phyloP scores from a whole-genome alignment of 139 green algal species.

The Coelastrella sp. region DNA sequence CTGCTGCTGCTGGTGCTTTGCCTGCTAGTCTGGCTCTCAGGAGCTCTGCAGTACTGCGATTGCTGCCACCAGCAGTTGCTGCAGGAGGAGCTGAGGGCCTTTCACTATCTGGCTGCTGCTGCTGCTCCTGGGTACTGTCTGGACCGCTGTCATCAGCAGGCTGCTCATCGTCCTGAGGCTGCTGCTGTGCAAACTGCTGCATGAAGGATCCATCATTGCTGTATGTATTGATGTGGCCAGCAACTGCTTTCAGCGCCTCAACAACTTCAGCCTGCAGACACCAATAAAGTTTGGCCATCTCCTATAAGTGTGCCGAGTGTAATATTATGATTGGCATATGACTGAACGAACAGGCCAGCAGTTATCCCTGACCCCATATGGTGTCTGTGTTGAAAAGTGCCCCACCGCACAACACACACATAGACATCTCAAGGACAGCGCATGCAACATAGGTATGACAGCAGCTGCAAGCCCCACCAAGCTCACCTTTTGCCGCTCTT shows the following conservation, averaged over 20 bases:
- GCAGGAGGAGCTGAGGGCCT: too few relatives aligned
- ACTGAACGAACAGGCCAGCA: too few relatives aligned
- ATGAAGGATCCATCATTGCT: constrained; percentile 77
- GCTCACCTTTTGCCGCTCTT: not conserved
- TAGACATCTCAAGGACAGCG: too few relatives aligned
- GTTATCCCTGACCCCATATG: too few relatives aligned
- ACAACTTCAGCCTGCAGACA: constrained; percentile 4
- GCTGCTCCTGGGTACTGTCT: not conserved
- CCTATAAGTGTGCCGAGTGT: too few relatives aligned
- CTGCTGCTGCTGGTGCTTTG: constrained; percentile 20
- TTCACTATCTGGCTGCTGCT: too few relatives aligned
- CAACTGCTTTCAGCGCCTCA: constrained; percentile 56
- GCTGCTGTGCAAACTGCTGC: constrained; percentile 58
- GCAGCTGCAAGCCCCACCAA: too few relatives aligned
- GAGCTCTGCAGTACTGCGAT: constrained; percentile 11
- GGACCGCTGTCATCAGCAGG: not conserved
- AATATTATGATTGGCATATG: too few relatives aligned
- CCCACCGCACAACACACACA: too few relatives aligned
- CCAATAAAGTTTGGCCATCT: not conserved
- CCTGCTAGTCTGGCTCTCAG: constrained; percentile 18
- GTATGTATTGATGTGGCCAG: constrained; percentile 79
- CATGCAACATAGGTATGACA: too few relatives aligned
- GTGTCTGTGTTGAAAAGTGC: too few relatives aligned
- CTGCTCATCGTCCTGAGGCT: not conserved
- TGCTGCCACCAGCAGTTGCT: not conserved